Conservation (phyloP, 768 basidiomycete species). For the Agaricus blazei region DNA sequence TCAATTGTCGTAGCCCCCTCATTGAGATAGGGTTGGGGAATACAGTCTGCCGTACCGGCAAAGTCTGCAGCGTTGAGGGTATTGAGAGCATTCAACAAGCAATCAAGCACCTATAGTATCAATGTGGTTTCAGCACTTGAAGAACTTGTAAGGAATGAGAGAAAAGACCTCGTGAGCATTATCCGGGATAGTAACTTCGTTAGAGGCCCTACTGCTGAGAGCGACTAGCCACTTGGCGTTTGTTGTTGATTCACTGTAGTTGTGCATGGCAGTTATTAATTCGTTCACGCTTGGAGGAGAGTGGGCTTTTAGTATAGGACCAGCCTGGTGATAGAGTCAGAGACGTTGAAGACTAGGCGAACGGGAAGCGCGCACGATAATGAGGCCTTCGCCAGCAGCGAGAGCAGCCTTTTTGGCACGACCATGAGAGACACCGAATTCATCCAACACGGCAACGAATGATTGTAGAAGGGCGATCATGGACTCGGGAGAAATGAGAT, state of each 20-base stretch:
- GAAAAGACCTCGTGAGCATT: slow-evolving; percentile 57
- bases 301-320: slow-evolving; percentile 56
- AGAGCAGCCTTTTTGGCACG: slow-evolving; percentile 77
- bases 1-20: slow-evolving; percentile 10
- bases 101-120: slow-evolving; percentile 62
- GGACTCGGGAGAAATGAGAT: slow-evolving; percentile 70
- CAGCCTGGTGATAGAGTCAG: slow-evolving; percentile 44
- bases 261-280: slow-evolving; percentile 67
- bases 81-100: slow-evolving; percentile 57
- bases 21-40: slow-evolving; percentile 57
- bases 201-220: slow-evolving; percentile 51
- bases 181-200: slow-evolving; percentile 35
- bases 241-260: slow-evolving; percentile 58
- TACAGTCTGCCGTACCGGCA: slow-evolving; percentile 46
- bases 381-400: slow-evolving; percentile 76
- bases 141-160: neutral
- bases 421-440: slow-evolving; percentile 84
- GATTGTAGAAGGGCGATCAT: slow-evolving; percentile 79
- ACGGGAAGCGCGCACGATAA: slow-evolving; percentile 46
- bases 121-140: slow-evolving; percentile 6
- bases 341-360: neutral
- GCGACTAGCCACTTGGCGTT: slow-evolving; percentile 63
- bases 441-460: slow-evolving; percentile 82
- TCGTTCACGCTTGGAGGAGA: slow-evolving; percentile 56
- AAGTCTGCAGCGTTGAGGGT: slow-evolving; percentile 60